These are phyloP conservation scores for Candida orba DNA, from an alignment of 805 yeast genomes.

Conservation along the genomic window DNA sequence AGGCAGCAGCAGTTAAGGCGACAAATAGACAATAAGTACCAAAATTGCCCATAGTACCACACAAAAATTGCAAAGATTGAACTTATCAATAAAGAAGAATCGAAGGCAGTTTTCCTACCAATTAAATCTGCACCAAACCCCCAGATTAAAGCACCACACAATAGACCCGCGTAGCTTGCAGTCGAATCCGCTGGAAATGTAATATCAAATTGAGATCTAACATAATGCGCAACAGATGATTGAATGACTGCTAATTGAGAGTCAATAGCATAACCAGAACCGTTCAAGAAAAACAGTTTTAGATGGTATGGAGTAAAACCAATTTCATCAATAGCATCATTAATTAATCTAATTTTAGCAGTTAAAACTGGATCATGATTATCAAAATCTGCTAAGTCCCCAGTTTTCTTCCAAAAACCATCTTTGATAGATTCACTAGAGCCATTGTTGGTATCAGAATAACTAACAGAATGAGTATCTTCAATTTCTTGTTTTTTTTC, in stretches of 20 bases:
- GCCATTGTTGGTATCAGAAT: no score
- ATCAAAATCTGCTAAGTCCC: slow-evolving; percentile 11
- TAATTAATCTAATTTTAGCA: slow-evolving; percentile 35
- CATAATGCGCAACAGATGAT: slow-evolving; percentile 36
- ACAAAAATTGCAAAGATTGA: slow-evolving; percentile 39
- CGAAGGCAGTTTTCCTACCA: slow-evolving; percentile 44
- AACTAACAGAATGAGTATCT: no score
- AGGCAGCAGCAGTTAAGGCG: slow-evolving; percentile 36
- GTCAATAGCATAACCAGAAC: slow-evolving; percentile 45
- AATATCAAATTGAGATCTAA: slow-evolving; percentile 38
- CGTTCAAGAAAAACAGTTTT: slow-evolving; percentile 39
- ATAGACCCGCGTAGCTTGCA: slow-evolving; percentile 39
- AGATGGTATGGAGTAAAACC: slow-evolving; percentile 51
- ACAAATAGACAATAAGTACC: slow-evolving; percentile 43
- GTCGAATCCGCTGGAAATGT: slow-evolving; percentile 36
- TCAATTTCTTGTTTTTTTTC: no score
- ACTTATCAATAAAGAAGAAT: slow-evolving; percentile 35
- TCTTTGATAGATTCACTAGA: neutral
- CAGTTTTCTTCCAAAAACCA: slow-evolving; percentile 9
- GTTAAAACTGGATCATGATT: slow-evolving; percentile 22
- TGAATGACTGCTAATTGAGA: slow-evolving; percentile 41
- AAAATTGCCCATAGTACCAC: slow-evolving; percentile 41
- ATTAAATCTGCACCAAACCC: slow-evolving; percentile 46
- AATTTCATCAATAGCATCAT: slow-evolving; percentile 50
- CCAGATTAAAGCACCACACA: slow-evolving; percentile 43